Percentiles rank a stretch among this genome's conserved stretches.
phyloP scores from a whole-genome alignment of 768 basidiomycete species.

The Mycena polygramma region DNA sequence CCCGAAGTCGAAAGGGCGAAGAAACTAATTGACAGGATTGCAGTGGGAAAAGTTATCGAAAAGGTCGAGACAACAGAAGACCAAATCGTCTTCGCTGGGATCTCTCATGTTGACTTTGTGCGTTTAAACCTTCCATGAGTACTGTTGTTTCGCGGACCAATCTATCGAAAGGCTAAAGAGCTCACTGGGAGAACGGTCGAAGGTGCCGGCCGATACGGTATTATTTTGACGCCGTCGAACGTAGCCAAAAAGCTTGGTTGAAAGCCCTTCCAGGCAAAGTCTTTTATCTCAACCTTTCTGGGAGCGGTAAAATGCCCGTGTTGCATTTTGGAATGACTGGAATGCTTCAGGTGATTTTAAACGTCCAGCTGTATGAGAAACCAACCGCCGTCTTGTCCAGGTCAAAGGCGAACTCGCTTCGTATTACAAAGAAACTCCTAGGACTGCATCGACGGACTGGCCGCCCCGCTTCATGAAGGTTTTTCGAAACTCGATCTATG shows the following conservation, averaged over 20 bases:
- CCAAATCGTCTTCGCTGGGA: constrained; percentile 70
- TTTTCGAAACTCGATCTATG: not conserved
- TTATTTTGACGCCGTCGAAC: not conserved
- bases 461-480: constrained; percentile 80
- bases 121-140: constrained; percentile 40
- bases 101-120: constrained; percentile 73
- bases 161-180: constrained; percentile 62
- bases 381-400: constrained; percentile 37
- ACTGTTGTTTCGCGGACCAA: constrained; percentile 12
- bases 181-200: constrained; percentile 62
- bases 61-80: constrained; percentile 72
- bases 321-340: constrained; percentile 91
- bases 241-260: constrained; percentile 4
- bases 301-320: constrained; percentile 72
- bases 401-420: constrained; percentile 63
- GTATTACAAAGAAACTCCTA: constrained; percentile 63
- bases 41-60: constrained; percentile 64
- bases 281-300: constrained; percentile 77
- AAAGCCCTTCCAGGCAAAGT: constrained; percentile 60
- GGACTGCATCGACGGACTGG: constrained; percentile 62
- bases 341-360: constrained; percentile 70
- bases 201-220: constrained; percentile 69
- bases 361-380: not conserved
- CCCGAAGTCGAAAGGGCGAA: constrained; percentile 81
- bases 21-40: constrained; percentile 64